phyloP scores from a whole-genome alignment of 108 stramenopile species.

The Skeletonema menzelii region DNA sequence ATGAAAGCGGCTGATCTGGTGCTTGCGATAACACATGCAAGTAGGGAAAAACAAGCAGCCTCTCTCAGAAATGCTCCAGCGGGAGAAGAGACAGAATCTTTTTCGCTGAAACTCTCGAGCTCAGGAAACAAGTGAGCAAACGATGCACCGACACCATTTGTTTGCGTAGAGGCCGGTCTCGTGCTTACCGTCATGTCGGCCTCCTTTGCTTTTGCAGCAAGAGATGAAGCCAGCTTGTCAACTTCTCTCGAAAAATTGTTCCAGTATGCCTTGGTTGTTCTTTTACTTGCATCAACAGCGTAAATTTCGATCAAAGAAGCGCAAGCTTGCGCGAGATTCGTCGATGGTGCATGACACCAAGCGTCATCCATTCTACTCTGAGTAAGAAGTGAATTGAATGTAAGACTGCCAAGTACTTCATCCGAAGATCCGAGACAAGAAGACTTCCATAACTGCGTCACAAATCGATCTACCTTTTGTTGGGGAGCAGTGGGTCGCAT shows the following conservation, averaged over 20 bases:
- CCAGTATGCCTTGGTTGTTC: constrained; percentile 18
- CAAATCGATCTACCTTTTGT: neutral
- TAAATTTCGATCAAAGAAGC: constrained; percentile 10
- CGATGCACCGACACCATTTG: constrained; percentile 1
- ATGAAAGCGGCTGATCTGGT: neutral
- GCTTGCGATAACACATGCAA: constrained; percentile 12
- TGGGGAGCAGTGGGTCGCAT: neutral
- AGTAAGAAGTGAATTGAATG: constrained; percentile 5
- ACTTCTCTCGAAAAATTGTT: constrained; percentile 2
- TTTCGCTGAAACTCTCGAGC: neutral
- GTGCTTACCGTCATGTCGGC: neutral
- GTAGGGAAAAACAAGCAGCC: constrained; percentile 15
- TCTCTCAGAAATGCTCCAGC: constrained; percentile 15
- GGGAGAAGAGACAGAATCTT: neutral
- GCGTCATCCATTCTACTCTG: neutral
- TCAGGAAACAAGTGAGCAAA: constrained; percentile 14
- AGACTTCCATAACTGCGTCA: constrained; percentile 26
- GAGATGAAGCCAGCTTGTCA: neutral
- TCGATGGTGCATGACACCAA: constrained; percentile 23
- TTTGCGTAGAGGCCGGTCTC: neutral
- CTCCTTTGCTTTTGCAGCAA: constrained; percentile 3
- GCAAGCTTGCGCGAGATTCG: constrained; percentile 21
- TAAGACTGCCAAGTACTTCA: neutral
- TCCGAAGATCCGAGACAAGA: neutral
- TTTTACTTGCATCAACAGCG: constrained; percentile 11